Base-by-base conservation (phyloP, 2,329 filamentous ascomycete genomes). In the Sporothrix brunneoviolacea region DNA sequence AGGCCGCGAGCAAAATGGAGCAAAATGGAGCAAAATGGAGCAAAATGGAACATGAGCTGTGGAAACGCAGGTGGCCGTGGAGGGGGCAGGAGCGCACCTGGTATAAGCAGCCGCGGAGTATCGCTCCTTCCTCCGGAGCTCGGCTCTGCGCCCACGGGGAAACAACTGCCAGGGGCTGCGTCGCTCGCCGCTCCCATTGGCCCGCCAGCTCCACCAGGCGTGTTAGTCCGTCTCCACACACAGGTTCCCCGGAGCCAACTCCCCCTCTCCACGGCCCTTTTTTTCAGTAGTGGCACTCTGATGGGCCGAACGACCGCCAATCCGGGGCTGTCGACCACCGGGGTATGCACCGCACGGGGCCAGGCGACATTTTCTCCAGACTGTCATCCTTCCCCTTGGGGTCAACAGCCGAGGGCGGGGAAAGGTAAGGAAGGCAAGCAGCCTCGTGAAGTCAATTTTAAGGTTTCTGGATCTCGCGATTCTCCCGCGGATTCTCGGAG, bases 401-500 rank as follows among this genome's bases (percentile, higher is more conserved):
- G 42, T 45, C 42, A 36, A 45, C 30, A 45, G 32, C 32, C 42
- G 42, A 35, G 32, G 19, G 42, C 32, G 42, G 32, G 32, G 41
- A 35, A 35, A 18, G n/a, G 32, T 30, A 32, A 32, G 8, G 27
- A 21, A 19, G 4, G 5, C 18, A 36, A 21, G 16, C 42, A 45
- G 42, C 42, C 32, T 45, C 32, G 32, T 27, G 32, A 30, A 16
- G 22, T n/a, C 3, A 22, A 8, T 22, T 21, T 15, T 21, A 30
- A 36, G 21, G 9, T 30, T 36, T 6, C 21, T 12, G 32, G 21
- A 21, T 45, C 41, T 32, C 32, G 9, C 13, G 18, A 18, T 36
- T 9, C 42, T n/a, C 22, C 32, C 21, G 42, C 42, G 42, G 42
- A 45, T 13, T 45, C 27, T 45, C 42, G 42, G 42, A 2, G n/a